These are phyloP conservation scores for Beauveria scarabaeidicola DNA, from an alignment of 2,329 filamentous ascomycete species.

Conservation along the genomic window DNA sequence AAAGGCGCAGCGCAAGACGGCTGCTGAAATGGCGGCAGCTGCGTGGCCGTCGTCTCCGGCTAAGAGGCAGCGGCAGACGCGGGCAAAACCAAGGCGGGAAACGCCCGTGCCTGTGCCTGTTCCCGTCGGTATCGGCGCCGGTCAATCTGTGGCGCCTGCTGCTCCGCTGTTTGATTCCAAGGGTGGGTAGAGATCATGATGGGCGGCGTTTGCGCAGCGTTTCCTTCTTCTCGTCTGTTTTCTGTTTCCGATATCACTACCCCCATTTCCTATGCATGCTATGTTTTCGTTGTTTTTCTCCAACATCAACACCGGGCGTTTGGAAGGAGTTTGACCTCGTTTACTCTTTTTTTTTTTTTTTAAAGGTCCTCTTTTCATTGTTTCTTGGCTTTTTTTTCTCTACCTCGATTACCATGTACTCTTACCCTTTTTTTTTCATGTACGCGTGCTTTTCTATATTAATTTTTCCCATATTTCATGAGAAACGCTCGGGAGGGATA, in stretches of 20 bases:
- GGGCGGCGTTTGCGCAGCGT: not conserved
- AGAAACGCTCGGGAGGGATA: not conserved
- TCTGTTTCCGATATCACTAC: not conserved
- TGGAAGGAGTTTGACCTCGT: not conserved
- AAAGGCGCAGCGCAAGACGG: not conserved
- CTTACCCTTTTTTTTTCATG: not conserved
- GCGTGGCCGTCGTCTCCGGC: not conserved
- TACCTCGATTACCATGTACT: slow-evolving; percentile 4
- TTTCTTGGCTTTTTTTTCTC: not conserved
- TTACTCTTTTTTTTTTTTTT: not conserved
- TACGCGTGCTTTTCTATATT: no score
- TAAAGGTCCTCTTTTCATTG: not conserved
- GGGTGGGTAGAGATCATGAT: not conserved
- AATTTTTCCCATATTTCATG: not conserved
- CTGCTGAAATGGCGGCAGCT: no score
- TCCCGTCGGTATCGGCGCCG: not conserved
- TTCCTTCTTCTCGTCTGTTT: not conserved
- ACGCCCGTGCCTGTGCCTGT: not conserved
- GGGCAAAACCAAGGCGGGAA: not conserved
- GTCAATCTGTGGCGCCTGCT: not conserved
- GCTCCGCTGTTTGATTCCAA: not conserved
- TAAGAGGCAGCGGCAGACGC: not conserved
- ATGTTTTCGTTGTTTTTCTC: not conserved
- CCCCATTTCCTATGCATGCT: not conserved
- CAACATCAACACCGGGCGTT: not conserved